Conservation (phyloP, 345 rosid species). For the sweet orange (Citrus sinensis) region DNA sequence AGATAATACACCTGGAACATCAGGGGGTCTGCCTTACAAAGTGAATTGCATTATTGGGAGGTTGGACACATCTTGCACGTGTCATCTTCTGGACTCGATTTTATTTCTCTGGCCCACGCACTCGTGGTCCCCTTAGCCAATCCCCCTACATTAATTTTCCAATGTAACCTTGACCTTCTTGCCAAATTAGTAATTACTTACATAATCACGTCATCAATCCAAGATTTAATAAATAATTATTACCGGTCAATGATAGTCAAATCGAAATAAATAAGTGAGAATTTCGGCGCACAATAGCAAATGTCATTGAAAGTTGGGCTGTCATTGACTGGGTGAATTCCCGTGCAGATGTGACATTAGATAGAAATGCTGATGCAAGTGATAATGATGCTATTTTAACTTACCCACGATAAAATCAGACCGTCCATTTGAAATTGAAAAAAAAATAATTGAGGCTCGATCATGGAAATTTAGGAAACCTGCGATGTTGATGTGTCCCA, state of each 20-base stretch:
- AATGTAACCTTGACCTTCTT: too few relatives aligned
- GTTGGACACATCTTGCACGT: not conserved
- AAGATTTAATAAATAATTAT: too few relatives aligned
- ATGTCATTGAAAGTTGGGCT: not conserved
- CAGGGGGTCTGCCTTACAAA: not conserved
- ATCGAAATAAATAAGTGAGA: too few relatives aligned
- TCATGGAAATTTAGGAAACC: not conserved
- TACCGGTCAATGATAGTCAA: not conserved
- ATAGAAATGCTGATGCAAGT: not conserved
- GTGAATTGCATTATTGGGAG: not conserved
- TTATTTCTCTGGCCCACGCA: not conserved
- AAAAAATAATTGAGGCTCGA: not conserved
- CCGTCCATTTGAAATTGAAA: not conserved
- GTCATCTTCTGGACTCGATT: not conserved
- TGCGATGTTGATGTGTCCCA: not conserved
- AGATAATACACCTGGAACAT: not conserved
- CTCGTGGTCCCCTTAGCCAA: not conserved
- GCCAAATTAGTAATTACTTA: too few relatives aligned
- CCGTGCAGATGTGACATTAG: not conserved
- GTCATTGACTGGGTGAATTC: not conserved
- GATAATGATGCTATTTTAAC: not conserved
- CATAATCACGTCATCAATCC: too few relatives aligned
- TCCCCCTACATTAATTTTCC: too few relatives aligned
- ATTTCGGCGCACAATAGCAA: slow-evolving; percentile 19
- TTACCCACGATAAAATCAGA: not conserved